Evolutionary conservation across 1,284 basidiomycete species (phyloP).

Genomic region (Thecaphora frezii): DNA sequence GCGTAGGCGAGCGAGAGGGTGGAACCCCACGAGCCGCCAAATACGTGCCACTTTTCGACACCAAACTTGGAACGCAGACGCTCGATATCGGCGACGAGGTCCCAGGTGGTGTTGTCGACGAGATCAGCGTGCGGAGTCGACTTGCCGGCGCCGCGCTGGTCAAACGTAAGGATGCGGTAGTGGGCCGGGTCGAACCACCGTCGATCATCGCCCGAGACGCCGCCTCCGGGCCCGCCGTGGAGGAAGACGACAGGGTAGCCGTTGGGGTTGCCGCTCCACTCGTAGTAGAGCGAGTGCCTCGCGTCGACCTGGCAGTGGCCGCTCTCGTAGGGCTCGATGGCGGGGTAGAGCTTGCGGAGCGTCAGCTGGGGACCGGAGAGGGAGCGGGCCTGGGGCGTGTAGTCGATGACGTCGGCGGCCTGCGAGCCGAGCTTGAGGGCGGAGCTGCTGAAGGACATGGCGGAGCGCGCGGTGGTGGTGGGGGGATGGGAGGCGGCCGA

Average conservation of each 20-base stretch:
- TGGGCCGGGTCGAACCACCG: constrained; percentile 54
- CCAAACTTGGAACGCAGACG: constrained; percentile 72
- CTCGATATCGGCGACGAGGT: constrained; percentile 87
- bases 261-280: constrained; percentile 42
- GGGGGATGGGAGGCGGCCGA: not conserved
- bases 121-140: constrained; percentile 77
- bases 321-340: constrained; percentile 46
- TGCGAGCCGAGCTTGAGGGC: constrained; percentile 23
- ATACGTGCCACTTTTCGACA: constrained; percentile 52
- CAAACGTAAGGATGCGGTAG: constrained; percentile 61
- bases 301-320: constrained; percentile 38
- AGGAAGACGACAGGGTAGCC: constrained; percentile 52
- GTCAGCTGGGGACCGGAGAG: constrained; percentile 29
- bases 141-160: constrained; percentile 71
- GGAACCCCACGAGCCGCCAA: constrained; percentile 70
- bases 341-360: constrained; percentile 39
- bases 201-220: constrained; percentile 37
- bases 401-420: constrained; percentile 27
- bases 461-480: too few relatives aligned
- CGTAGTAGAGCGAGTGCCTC: constrained; percentile 47
- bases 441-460: not conserved
- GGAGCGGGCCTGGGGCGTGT: constrained; percentile 28
- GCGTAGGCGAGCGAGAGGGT: constrained; percentile 83
- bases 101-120: constrained; percentile 91
- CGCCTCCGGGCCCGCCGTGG: constrained; percentile 57